Evolutionary conservation across 2,329 filamentous ascomycete species (phyloP), one percentile per base, ranked within the genome.

Genomic region (Balansia obtecta): DNA sequence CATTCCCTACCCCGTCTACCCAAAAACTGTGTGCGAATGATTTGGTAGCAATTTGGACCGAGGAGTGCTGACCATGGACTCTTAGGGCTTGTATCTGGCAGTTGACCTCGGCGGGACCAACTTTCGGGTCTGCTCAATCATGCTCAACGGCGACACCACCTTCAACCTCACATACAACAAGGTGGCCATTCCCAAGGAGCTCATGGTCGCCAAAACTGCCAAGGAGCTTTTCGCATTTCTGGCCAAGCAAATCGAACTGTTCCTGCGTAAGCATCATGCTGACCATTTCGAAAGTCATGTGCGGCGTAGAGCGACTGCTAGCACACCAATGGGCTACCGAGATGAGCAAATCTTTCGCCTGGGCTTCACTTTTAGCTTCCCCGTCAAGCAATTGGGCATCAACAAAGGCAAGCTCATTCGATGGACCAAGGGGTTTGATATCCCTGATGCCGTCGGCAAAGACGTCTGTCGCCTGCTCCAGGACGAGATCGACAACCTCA

Each of bases 401-500:
- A 97, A 97, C 76, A 91, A 89, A 70, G 93, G 93, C 54, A 85
- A 83, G 51, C 76, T 98, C 50, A 93, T 96, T 68, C 83, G 93
- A 59, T 98, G 93, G 93, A 98, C 93, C 52, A 98, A 98, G 73
- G 93, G 93, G 48, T 98, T 96, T 65, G 88, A 97, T 64, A 97
- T 98, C 57, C 79, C 83, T n/a, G 93, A 97, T 64, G 87, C 90
- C 1, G 69, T 98, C 52, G 93, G 91, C 60, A 86, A 96, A 69
- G 93, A 98, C 66, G 90, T 98, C 33, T 98, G 93, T 66, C 84
- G 82, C 41, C 72, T 98, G 55, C 76, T 98, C 37, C 93, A 98
- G 69, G 72, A 73, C 18, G 93, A 96, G 68, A 90, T 98, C 60
- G 88, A 97, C 69, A 80, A 80, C 53, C 79, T 96, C 39, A 75